A percentile compares a stretch with the other conserved stretches of the same genome.
These are phyloP conservation scores for Pseudonectria foliicola DNA, from an alignment of 2,329 filamentous ascomycete species.

Conservation along the genomic window DNA sequence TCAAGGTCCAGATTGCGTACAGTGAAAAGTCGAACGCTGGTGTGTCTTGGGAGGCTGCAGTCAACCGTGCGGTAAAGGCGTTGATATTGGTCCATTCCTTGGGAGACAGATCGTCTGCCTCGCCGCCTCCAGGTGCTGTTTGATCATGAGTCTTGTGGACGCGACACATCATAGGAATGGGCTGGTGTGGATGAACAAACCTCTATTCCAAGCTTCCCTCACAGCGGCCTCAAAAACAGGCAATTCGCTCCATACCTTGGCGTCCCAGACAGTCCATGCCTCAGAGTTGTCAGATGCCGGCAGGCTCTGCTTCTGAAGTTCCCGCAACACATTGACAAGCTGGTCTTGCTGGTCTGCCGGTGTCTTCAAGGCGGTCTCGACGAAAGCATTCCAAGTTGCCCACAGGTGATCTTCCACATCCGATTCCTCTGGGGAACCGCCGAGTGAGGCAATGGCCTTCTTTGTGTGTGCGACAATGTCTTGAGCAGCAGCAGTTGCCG, in stretches of 20 bases:
- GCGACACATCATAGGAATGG: background rate
- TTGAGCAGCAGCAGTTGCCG: conserved; percentile 6
- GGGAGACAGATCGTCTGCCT: no score
- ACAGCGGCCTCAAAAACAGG: conserved; percentile 11
- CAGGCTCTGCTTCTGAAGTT: conserved; percentile 9
- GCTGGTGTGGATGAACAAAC: conserved; percentile 1
- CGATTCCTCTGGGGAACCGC: conserved; percentile 1
- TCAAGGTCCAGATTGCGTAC: conserved; percentile 12
- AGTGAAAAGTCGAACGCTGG: conserved; percentile 7
- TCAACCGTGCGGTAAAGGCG: conserved; percentile 12
- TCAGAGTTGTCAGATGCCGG: conserved; percentile 7
- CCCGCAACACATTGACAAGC: conserved; percentile 13
- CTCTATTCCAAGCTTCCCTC: conserved; percentile 11
- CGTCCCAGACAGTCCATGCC: conserved; percentile 10
- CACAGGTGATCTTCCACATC: conserved; percentile 10
- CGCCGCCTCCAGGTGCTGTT: conserved; percentile 4
- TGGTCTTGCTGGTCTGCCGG: conserved; percentile 14
- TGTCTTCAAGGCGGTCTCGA: conserved; percentile 14
- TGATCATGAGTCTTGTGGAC: conserved; percentile 4
- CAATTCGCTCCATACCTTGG: conserved; percentile 10
- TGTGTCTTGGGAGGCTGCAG: conserved; percentile 3
- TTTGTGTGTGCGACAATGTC: conserved; percentile 6
- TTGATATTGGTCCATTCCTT: conserved; percentile 7
- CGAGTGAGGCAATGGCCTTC: conserved; percentile 6
- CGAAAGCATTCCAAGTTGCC: conserved; percentile 8